A percentile compares a stretch with the other conserved stretches of the same genome.
Evolutionary conservation across 805 yeast genomes (phyloP).

Genomic region (Zygosaccharomyces kombuchaensis): DNA sequence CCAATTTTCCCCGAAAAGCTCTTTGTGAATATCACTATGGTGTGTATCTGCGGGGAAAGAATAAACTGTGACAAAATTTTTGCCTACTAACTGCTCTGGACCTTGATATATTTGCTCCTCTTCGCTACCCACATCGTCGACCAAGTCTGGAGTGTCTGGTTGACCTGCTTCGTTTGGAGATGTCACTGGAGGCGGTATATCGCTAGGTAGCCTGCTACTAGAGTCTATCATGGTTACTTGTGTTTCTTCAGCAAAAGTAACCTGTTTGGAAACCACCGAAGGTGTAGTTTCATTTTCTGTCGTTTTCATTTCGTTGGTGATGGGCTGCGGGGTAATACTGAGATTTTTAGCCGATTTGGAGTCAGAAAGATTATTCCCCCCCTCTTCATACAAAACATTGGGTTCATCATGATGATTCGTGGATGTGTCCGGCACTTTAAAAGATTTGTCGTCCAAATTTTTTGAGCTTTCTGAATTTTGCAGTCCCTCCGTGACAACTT

Average conservation of each 20-base stretch:
- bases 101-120: conserved; percentile 49
- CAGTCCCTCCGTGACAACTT: background rate
- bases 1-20: conserved; percentile 62
- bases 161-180: conserved; percentile 12
- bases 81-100: conserved; percentile 58
- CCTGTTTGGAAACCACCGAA: conserved; percentile 15
- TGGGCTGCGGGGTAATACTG: background rate
- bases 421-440: background rate
- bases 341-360: background rate
- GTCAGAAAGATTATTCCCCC: background rate
- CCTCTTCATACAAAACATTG: background rate
- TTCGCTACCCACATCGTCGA: conserved; percentile 15
- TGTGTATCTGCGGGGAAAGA: conserved; percentile 28
- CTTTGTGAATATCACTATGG: conserved; percentile 12
- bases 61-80: conserved; percentile 51
- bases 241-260: conserved; percentile 19
- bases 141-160: conserved; percentile 9
- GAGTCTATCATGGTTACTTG: conserved; percentile 19
- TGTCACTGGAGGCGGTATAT: background rate
- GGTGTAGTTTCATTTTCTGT: background rate
- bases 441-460: background rate
- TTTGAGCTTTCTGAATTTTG: background rate
- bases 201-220: conserved; percentile 9
- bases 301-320: background rate
- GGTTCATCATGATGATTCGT: background rate